These are phyloP conservation scores for Paraurostyla sp. DNA, from an alignment of 73 alveolate species.

Conservation along the genomic window DNA sequence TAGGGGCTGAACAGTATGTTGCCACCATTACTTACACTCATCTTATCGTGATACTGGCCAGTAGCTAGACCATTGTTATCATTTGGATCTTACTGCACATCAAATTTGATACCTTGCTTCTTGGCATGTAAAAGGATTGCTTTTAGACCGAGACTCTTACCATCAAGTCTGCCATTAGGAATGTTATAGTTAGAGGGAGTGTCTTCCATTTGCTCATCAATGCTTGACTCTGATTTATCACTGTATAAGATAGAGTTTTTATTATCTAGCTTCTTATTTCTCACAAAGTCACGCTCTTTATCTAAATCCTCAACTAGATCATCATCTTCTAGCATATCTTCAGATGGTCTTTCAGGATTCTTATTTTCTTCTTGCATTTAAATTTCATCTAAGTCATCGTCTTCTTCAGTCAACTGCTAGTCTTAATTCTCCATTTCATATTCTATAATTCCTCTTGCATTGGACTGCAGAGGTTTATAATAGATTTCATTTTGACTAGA, in stretches of 20 bases:
- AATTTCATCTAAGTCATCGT: constrained; percentile 35
- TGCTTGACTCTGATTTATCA: constrained; percentile 76
- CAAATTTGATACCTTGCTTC: constrained; percentile 44
- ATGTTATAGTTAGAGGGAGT: constrained; percentile 81
- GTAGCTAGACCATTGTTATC: neutral
- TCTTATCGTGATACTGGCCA: neutral
- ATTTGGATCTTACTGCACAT: neutral
- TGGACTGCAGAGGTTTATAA: too few species aligned
- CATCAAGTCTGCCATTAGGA: constrained; percentile 76
- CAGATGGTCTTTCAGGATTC: neutral
- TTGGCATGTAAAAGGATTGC: constrained; percentile 31
- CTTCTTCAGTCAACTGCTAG: neutral
- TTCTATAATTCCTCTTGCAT: too few species aligned
- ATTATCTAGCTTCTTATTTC: too few species aligned
- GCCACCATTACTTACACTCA: neutral
- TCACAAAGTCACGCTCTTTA: neutral
- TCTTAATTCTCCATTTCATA: neutral
- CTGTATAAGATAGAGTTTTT: constrained; percentile 5
- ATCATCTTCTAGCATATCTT: neutral
- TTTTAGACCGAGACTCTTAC: constrained; percentile 61
- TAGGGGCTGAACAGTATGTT: neutral
- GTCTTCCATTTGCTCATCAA: constrained; percentile 78
- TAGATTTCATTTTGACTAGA: neutral
- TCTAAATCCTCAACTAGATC: neutral
- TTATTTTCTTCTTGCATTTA: neutral